phyloP scores from a whole-genome alignment of 331 rosid genomes.

The Arachis monticola region DNA sequence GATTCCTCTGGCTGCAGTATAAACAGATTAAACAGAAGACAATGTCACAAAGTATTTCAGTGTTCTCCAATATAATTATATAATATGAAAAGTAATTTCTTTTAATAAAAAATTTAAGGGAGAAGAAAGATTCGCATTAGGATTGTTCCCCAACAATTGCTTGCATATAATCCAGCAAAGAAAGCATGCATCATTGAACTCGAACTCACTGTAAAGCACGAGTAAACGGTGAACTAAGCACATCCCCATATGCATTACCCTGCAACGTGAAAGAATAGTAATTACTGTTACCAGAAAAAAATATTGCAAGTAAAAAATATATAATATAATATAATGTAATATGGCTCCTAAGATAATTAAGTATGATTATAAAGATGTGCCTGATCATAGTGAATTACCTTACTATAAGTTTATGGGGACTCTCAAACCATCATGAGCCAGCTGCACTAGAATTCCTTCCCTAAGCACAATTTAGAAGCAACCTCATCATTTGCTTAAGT shows the following conservation, averaged over 20 bases:
- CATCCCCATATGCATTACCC: neutral
- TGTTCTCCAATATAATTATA: neutral
- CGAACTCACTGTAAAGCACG: neutral
- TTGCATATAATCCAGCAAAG: neutral
- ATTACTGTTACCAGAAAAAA: slow-evolving; percentile 1
- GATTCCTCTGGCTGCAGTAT: neutral
- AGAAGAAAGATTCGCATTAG: neutral
- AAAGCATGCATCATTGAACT: neutral
- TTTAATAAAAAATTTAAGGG: no score
- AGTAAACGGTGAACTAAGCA: neutral
- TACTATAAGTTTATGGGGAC: slow-evolving; percentile 59
- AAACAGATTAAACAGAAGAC: neutral
- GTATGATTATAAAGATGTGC: neutral
- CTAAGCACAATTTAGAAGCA: slow-evolving; percentile 44
- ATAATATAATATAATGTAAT: no score
- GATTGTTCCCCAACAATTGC: neutral
- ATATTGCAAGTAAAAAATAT: no score
- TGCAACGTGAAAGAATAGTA: neutral
- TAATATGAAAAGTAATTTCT: slow-evolving; percentile 1
- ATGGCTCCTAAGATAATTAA: neutral
- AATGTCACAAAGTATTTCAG: neutral
- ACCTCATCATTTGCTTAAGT: slow-evolving; percentile 4
- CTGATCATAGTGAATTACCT: slow-evolving; percentile 33
- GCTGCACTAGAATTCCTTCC: slow-evolving; percentile 87
- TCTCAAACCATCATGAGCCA: slow-evolving; percentile 87